Percentiles rank a stretch among this genome's conserved stretches.
Conservation (phyloP, 2,329 filamentous ascomycete genomes). For the Aspergillus felis region DNA sequence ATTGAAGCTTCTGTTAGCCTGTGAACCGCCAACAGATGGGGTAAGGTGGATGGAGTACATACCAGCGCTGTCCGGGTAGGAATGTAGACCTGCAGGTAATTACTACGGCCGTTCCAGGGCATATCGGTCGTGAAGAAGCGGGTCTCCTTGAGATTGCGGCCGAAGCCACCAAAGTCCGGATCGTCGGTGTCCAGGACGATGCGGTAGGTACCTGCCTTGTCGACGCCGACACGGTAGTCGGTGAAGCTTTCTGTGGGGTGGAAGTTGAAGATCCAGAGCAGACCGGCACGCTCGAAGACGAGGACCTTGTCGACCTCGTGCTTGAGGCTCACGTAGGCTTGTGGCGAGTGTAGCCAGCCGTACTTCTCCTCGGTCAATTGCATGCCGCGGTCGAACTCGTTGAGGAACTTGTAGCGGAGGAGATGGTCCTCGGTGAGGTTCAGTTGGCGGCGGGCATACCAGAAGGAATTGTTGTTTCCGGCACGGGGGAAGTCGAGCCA, state of each 20-base stretch:
- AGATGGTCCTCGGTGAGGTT: constrained; percentile 84
- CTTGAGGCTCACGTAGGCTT: constrained; percentile 92
- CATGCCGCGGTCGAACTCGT: constrained; percentile 92
- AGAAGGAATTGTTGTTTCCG: constrained; percentile 89
- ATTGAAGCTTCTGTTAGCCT: neutral
- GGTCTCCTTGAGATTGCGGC: constrained; percentile 71
- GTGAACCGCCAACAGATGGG: neutral
- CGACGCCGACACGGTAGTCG: constrained; percentile 89
- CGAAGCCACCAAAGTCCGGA: constrained; percentile 72
- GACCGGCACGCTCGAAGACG: constrained; percentile 86
- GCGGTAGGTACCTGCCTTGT: constrained; percentile 77
- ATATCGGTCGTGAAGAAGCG: constrained; percentile 90
- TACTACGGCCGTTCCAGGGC: constrained; percentile 83
- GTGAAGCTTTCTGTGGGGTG: constrained; percentile 78
- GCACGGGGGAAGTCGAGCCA: constrained; percentile 98
- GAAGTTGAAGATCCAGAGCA: constrained; percentile 97
- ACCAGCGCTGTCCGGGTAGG: constrained; percentile 81
- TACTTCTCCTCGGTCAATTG: constrained; percentile 82
- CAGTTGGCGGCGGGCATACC: constrained; percentile 88
- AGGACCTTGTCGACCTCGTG: constrained; percentile 91
- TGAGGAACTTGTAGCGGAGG: constrained; percentile 84
- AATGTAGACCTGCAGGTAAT: constrained; percentile 90
- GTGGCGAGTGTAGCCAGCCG: constrained; percentile 80
- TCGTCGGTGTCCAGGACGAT: constrained; percentile 81
- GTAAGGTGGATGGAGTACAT: constrained; percentile 28